phyloP scores from a whole-genome alignment of 116 monocot genomes.

The Posidonia oceanica region DNA sequence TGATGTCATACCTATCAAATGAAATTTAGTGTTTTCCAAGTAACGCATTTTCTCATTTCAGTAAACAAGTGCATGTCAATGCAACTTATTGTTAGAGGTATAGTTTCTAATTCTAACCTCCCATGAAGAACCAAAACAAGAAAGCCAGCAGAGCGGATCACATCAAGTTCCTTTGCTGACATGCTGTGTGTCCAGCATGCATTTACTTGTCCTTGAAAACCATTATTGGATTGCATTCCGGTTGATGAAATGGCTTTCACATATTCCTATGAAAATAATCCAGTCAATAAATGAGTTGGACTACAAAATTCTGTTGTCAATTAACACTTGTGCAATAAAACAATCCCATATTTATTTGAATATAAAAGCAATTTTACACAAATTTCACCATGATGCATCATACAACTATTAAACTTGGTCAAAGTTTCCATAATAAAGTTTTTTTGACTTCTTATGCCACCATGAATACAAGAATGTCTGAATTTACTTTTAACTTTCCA shows the following conservation, averaged over 20 bases:
- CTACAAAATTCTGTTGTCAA: no score
- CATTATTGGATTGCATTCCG: constrained; percentile 89
- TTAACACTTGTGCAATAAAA: no score
- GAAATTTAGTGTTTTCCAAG: not conserved
- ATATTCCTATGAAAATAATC: constrained; percentile 45
- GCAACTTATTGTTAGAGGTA: not conserved
- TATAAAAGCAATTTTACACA: no score
- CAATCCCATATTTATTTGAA: no score
- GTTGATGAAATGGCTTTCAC: constrained; percentile 77
- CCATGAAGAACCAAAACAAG: constrained; percentile 86
- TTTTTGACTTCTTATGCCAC: no score
- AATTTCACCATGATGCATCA: no score
- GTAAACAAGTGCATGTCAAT: no score
- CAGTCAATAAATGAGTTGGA: no score
- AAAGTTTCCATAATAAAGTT: no score
- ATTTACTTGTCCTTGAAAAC: constrained; percentile 92
- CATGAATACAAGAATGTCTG: no score
- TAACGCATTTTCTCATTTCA: not conserved
- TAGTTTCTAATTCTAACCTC: constrained; percentile 29
- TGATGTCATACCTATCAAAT: constrained; percentile 79
- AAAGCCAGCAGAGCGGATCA: constrained; percentile 63
- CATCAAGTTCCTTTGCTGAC: constrained; percentile 68
- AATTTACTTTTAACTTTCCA: no score
- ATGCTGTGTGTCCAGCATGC: constrained; percentile 95
- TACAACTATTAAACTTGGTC: no score